Percentiles rank a stretch among this genome's conserved stretches.
phyloP scores from a whole-genome alignment of 2,329 filamentous ascomycete species.

The Aureobasidium sp. region DNA sequence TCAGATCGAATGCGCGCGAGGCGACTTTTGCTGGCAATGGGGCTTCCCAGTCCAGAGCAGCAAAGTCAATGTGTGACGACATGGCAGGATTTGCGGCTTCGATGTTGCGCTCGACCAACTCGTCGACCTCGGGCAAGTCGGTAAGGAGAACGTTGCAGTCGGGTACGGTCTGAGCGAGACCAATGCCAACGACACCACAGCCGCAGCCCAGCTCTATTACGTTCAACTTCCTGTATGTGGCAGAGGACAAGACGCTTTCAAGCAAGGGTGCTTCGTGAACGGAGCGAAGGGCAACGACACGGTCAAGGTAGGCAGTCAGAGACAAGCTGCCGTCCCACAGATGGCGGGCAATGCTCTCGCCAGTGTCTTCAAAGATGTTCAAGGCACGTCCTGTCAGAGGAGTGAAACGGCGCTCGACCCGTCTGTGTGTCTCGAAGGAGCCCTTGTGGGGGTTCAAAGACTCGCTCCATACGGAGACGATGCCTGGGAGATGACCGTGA shows the following conservation, averaged over 20 bases:
- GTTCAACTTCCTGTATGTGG: conserved; percentile 38
- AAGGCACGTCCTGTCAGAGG: conserved; percentile 36
- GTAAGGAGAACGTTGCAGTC: conserved; percentile 53
- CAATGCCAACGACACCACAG: conserved; percentile 61
- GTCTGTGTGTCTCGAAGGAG: conserved; percentile 39
- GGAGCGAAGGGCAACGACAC: conserved; percentile 32
- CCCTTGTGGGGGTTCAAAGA: conserved; percentile 35
- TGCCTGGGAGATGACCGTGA: conserved; percentile 32
- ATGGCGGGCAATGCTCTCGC: conserved; percentile 65
- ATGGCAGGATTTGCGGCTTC: conserved; percentile 36
- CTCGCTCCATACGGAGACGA: conserved; percentile 53
- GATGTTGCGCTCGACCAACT: conserved; percentile 54
- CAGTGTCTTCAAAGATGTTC: conserved; percentile 60
- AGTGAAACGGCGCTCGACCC: conserved; percentile 50
- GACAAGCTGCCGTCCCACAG: conserved; percentile 61
- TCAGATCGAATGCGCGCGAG: conserved; percentile 47
- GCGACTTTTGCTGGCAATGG: conserved; percentile 35
- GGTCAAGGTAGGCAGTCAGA: conserved; percentile 47
- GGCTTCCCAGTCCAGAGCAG: conserved; percentile 58
- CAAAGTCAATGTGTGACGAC: conserved; percentile 40
- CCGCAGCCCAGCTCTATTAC: conserved; percentile 62
- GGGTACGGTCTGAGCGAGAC: conserved; percentile 49
- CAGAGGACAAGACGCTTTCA: conserved; percentile 32
- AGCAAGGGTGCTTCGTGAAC: conserved; percentile 29
- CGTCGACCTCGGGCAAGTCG: conserved; percentile 57